phyloP scores from a whole-genome alignment of 306 rosid species.

The Pachyrhizus erosus region DNA sequence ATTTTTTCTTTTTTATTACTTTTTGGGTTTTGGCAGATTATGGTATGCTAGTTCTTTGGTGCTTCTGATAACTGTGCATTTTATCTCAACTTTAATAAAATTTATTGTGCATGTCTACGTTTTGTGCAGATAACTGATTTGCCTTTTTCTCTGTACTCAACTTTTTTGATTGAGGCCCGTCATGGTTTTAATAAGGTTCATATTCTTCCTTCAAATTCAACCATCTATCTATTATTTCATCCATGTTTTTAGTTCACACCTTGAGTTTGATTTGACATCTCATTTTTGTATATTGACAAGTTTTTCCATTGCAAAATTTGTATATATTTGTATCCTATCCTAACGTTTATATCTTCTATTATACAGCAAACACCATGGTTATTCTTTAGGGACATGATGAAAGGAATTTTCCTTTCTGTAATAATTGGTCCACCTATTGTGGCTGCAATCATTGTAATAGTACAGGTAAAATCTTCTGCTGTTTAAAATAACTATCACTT shows the following conservation, averaged over 20 bases:
- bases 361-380: conserved; percentile 93
- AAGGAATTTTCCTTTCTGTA: conserved; percentile 70
- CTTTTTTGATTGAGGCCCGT: conserved; percentile 94
- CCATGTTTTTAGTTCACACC: background rate
- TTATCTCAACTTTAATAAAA: conserved; percentile 26
- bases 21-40: conserved; percentile 21
- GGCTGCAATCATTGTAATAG: conserved; percentile 85
- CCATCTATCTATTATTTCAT: conserved; percentile 11
- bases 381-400: conserved; percentile 91
- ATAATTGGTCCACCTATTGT: conserved; percentile 92
- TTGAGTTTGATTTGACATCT: conserved; percentile 39
- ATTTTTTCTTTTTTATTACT: background rate
- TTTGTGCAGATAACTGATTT: conserved; percentile 85
- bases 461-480: conserved; percentile 65
- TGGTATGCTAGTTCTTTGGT: conserved; percentile 20
- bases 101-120: conserved; percentile 42
- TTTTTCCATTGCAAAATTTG: conserved; percentile 13
- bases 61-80: conserved; percentile 4
- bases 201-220: conserved; percentile 30
- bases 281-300: conserved; percentile 24
- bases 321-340: conserved; percentile 13
- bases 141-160: conserved; percentile 93
- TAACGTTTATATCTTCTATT: conserved; percentile 44
- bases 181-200: conserved; percentile 95
- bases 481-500: conserved; percentile 2